These are phyloP conservation scores for Pseudocercospora vitis DNA, from an alignment of 2,329 filamentous ascomycete genomes.

Conservation along the genomic window DNA sequence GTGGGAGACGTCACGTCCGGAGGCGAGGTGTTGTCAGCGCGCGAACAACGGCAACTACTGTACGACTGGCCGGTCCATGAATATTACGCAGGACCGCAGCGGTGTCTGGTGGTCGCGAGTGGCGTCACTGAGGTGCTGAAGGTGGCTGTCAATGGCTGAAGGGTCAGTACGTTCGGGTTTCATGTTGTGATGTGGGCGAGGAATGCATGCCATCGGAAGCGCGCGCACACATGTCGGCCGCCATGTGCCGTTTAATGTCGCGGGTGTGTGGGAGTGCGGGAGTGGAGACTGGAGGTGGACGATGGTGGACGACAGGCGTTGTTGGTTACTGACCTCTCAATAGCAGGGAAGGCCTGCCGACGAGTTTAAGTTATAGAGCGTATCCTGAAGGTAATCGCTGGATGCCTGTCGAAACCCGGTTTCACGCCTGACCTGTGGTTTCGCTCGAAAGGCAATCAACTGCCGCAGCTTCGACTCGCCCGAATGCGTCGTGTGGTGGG, in stretches of 20 bases:
- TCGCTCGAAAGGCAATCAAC: conserved; percentile 3
- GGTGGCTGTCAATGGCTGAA: not conserved
- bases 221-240: not conserved
- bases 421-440: not conserved
- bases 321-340: conserved; percentile 4
- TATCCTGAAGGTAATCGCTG: conserved; percentile 5
- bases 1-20: not conserved
- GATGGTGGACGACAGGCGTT: not conserved
- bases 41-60: not conserved
- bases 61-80: conserved; percentile 2
- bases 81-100: not conserved
- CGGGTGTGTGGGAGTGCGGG: not conserved
- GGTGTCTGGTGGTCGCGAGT: not conserved
- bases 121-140: not conserved
- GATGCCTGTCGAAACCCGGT: not conserved
- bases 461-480: not conserved
- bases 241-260: not conserved
- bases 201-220: conserved; percentile 2
- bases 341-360: not conserved
- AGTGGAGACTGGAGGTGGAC: too few species aligned
- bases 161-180: not conserved
- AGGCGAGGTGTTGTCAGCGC: not conserved
- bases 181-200: conserved; percentile 6
- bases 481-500: not conserved
- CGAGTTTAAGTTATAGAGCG: not conserved